These are phyloP conservation scores for Rhizophora mangle DNA, from an alignment of 345 rosid genomes.

Conservation along the genomic window DNA sequence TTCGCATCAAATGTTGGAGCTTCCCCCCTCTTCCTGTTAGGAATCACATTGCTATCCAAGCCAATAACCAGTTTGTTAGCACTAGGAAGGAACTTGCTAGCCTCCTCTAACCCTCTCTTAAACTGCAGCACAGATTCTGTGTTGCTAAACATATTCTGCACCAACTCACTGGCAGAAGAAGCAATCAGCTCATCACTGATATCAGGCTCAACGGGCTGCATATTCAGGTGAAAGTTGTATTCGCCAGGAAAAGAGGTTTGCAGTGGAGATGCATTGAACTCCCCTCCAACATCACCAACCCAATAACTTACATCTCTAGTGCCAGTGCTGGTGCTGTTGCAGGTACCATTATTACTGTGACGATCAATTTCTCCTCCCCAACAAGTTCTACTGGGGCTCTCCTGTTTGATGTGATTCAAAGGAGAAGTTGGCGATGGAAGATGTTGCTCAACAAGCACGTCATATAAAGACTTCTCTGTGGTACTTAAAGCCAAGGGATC, in stretches of 20 bases:
- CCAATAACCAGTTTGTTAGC: slow-evolving; percentile 40
- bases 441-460: slow-evolving; percentile 21
- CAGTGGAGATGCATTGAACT: slow-evolving; percentile 2
- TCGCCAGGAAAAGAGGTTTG: slow-evolving; percentile 19
- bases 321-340: not conserved
- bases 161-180: slow-evolving; percentile 36
- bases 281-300: slow-evolving; percentile 17
- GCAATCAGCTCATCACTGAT: slow-evolving; percentile 20
- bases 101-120: slow-evolving; percentile 79
- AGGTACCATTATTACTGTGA: slow-evolving; percentile 1
- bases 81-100: slow-evolving; percentile 78
- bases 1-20: slow-evolving; percentile 25
- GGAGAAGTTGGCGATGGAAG: slow-evolving; percentile 4
- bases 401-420: slow-evolving; percentile 2
- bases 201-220: slow-evolving; percentile 2
- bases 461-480: slow-evolving; percentile 29
- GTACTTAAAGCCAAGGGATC: slow-evolving; percentile 24
- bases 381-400: slow-evolving; percentile 20
- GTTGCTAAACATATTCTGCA: slow-evolving; percentile 51
- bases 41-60: slow-evolving; percentile 20
- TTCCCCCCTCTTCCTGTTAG: slow-evolving; percentile 7
- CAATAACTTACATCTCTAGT: not conserved
- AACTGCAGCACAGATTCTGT: slow-evolving; percentile 61
- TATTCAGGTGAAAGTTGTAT: slow-evolving; percentile 11
- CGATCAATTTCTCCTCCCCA: slow-evolving; percentile 16